These are phyloP conservation scores for Rhodofomes roseus DNA, from an alignment of 1,284 basidiomycete species.

Conservation along the genomic window DNA sequence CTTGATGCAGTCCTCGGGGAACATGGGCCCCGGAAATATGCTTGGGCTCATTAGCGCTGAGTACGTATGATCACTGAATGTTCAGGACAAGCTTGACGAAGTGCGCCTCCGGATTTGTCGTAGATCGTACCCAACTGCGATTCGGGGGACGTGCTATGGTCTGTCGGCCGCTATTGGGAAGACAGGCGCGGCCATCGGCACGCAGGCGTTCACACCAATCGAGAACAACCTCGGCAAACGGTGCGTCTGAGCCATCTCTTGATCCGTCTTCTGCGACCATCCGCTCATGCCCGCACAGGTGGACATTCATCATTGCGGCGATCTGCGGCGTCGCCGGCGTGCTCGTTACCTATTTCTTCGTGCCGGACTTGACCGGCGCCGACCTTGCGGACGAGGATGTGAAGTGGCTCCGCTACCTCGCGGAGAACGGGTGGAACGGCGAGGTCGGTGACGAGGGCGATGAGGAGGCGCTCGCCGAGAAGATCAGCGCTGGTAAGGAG, in stretches of 20 bases:
- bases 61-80: slow-evolving; percentile 35
- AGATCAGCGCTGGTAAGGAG: neutral
- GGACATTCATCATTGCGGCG: slow-evolving; percentile 72
- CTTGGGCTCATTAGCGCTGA: slow-evolving; percentile 65
- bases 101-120: neutral
- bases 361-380: slow-evolving; percentile 65
- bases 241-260: slow-evolving; percentile 28
- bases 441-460: slow-evolving; percentile 56
- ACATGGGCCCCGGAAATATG: slow-evolving; percentile 75
- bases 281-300: slow-evolving; percentile 33
- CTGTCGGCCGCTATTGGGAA: slow-evolving; percentile 73
- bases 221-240: slow-evolving; percentile 63
- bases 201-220: slow-evolving; percentile 75
- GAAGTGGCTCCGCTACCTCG: slow-evolving; percentile 57
- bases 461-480: neutral
- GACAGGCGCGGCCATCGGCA: slow-evolving; percentile 72
- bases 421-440: slow-evolving; percentile 65
- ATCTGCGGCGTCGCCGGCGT: slow-evolving; percentile 63
- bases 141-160: slow-evolving; percentile 36
- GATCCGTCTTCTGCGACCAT: neutral
- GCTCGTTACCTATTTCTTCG: slow-evolving; percentile 64
- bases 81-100: slow-evolving; percentile 3
- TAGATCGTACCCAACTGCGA: slow-evolving; percentile 62
- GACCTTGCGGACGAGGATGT: slow-evolving; percentile 66
- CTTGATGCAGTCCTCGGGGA: slow-evolving; percentile 66